Evolutionary conservation across 805 yeast species (phyloP).

Genomic region (Candida morakotiae): DNA sequence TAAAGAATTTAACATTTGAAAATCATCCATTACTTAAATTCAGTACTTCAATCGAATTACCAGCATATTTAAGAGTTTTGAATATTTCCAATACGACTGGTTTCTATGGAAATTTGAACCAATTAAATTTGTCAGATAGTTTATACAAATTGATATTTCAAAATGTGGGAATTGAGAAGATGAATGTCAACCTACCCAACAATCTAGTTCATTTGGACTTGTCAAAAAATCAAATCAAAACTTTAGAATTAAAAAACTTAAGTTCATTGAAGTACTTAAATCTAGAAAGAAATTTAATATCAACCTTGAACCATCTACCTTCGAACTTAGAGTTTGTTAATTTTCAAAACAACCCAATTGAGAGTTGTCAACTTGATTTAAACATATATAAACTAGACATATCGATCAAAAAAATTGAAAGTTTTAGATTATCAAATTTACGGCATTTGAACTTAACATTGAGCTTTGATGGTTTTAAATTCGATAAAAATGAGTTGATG

Average conservation of each 20-base stretch:
- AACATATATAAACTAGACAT: too few relatives aligned
- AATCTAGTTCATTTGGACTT: not conserved
- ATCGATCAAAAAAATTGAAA: not conserved
- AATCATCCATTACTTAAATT: constrained; percentile 4
- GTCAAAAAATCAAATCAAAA: not conserved
- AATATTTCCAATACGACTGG: constrained; percentile 6
- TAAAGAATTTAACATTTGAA: constrained; percentile 1
- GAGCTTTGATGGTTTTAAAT: too few relatives aligned
- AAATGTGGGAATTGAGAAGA: constrained; percentile 1
- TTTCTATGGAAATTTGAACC: constrained; percentile 1
- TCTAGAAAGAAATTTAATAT: constrained; percentile 4
- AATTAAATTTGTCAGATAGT: constrained; percentile 1
- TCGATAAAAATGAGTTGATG: too few relatives aligned
- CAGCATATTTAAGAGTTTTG: not conserved
- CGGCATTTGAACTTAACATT: constrained; percentile 1
- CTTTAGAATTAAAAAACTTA: not conserved
- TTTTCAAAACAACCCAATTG: constrained; percentile 6
- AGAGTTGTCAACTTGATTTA: too few relatives aligned
- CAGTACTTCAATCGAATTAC: not conserved
- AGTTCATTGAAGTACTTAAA: not conserved
- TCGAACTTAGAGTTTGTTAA: not conserved
- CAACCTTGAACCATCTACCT: not conserved
- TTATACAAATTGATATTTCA: not conserved
- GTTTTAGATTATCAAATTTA: not conserved
- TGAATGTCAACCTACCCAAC: constrained; percentile 1